Base-by-base conservation (phyloP, 768 basidiomycete species). In the Polyporus arcularius region DNA sequence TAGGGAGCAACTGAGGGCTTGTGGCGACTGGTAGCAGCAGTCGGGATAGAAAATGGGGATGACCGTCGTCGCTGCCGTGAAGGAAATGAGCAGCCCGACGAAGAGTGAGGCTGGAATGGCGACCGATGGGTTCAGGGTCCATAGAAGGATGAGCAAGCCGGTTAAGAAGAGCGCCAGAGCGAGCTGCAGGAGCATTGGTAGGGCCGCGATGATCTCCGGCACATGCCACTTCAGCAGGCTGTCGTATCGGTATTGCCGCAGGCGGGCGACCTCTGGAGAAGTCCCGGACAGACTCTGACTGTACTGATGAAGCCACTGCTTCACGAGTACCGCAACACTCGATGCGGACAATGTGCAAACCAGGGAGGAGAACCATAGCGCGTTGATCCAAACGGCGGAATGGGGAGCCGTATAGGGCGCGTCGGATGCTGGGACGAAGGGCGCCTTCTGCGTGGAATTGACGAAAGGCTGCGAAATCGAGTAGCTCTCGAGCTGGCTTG, bases 251-350 rank as follows among this genome's bases (percentile, higher is more conserved):
- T 67, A 65, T 38, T 70, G 67, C 3, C 69, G 64, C 10, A 65
- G 32, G 9, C 66, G 39, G 21, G 62, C 54, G 6, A 47, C 51
- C 14, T 65, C 66, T 21, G 63, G 60, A 0, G 70, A 50, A 16
- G 59, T 58, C n/a, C 60, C 62, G 6, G 65, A 47, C 10, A 57
- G 45, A 26, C 42, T 32, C 42, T 57, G 50, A 14, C 43, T 52
- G 53, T 65, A 65, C 47, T 65, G 55, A 30, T 63, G 64, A 10
- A 70, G 56, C 69, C 70, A 71, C 43, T 71, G 69, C 47, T 70
- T 70, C 28, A 61, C 67, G 26, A 70, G 53, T 18, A 71, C 67
- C 26, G 61, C 69, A 14, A 68, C 50, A 14, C 67, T 63, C 5
- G 71, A 65, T 1, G 69, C 60, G 16, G 66, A 61, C 5, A 72